Base-by-base conservation (phyloP, 805 yeast species). In the Saccharomycopsis fermentans region DNA sequence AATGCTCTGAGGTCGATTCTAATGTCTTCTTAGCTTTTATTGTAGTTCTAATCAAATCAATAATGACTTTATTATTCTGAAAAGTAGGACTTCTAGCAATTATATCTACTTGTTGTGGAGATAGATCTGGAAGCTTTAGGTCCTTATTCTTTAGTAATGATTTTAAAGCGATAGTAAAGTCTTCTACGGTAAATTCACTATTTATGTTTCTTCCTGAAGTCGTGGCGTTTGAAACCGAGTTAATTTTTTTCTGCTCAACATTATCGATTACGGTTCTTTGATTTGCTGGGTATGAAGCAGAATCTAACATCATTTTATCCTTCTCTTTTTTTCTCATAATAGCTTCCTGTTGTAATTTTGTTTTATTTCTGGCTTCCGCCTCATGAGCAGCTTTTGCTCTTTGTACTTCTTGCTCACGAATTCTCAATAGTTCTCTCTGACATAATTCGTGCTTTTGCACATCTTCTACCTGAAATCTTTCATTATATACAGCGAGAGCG, bases 1-100 rank as follows among this genome's bases (percentile, higher is more conserved):
- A 6, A 19, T 24, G 48, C 26, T 40, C 12, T 11, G 11, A 9
- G 16, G 6, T 40, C 12, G 50, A 43, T 43, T 19, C 29, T 21
- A 24, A 4, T 43, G 50, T 26, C n/a, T 24, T 32, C 37, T 52
- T 52, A 6, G 54, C 54, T 19, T 57, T 58, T 51, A 58, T 51
- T 12, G 40, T 55, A 34, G 56, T 34, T 40, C 60, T 35, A 12
- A 61, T 40, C 14, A 61, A 56, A 36, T 61, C 57, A 14, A 62
- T 58, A 16, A 61, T 59, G 21, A 58, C 32, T 26, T 59, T 55
- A 40, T 61, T 61, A 48, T 61, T 61, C 36, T 61, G 62, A 36
- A 61, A 61, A 21, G 59, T 57, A 12, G 63, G 63, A 29, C 43
- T 54, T 39, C 43, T 36, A 3, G 59, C 62, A 47, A 61, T 52